A percentile compares a stretch with the other conserved stretches of the same genome.
phyloP scores from a whole-genome alignment of 129 eudicot species.

The Centaurea solstitialis region DNA sequence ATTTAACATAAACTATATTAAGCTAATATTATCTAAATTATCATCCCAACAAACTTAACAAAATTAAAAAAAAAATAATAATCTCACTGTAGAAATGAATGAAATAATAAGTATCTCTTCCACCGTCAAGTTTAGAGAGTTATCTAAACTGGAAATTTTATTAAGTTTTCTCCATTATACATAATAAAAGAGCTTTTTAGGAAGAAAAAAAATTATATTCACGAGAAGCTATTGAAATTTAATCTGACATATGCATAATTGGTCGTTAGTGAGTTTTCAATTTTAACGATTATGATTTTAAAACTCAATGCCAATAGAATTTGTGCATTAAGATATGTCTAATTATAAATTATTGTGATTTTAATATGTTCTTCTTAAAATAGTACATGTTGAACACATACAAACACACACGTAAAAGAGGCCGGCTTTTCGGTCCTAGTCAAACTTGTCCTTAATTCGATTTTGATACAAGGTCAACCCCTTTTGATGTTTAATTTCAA shows the following conservation, averaged over 20 bases:
- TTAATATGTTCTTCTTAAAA: neutral
- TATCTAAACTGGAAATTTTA: too few species aligned
- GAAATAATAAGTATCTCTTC: too few species aligned
- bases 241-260: neutral
- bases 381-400: neutral
- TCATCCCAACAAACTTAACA: too few species aligned
- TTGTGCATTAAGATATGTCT: neutral
- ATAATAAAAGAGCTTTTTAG: too few species aligned
- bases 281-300: neutral
- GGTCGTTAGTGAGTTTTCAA: neutral
- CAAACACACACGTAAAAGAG: neutral
- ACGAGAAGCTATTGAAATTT: too few species aligned
- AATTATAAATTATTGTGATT: neutral
- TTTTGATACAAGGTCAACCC: neutral
- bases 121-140: too few species aligned
- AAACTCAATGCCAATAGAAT: neutral
- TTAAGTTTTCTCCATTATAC: too few species aligned
- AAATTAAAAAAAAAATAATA: too few species aligned
- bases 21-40: too few species aligned
- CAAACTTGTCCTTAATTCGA: neutral
- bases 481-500: neutral
- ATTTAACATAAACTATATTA: too few species aligned
- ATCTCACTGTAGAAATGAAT: too few species aligned
- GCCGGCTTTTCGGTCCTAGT: neutral
- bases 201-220: too few species aligned